Conservation (phyloP, 257 asterid species). For the Agastache rugosa region DNA sequence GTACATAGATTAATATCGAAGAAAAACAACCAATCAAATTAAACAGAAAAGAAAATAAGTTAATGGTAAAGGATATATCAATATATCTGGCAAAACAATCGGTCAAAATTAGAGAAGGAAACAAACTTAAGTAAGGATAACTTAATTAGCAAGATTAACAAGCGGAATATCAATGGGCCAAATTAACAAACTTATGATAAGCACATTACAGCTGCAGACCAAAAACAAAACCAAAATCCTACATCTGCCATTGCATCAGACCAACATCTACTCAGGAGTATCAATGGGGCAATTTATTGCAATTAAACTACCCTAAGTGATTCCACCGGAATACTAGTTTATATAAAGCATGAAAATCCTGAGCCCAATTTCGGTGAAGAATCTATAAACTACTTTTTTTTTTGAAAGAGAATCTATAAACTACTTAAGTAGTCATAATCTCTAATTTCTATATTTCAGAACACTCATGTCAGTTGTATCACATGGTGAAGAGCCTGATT, state of each 20-base stretch:
- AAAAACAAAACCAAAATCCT: not conserved
- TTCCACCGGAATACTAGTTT: constrained; percentile 3
- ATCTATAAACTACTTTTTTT: constrained; percentile 11
- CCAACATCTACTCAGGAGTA: constrained; percentile 12
- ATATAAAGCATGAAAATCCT: not conserved
- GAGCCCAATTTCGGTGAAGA: not conserved
- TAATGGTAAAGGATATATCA: constrained; percentile 11
- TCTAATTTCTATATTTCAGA: not conserved
- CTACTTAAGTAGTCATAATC: not conserved
- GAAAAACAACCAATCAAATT: constrained; percentile 23
- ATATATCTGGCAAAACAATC: constrained; percentile 13
- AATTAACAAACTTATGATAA: not conserved
- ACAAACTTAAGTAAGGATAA: constrained; percentile 15
- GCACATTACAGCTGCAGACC: not conserved
- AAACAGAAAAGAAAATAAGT: not conserved
- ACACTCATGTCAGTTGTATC: constrained; percentile 2
- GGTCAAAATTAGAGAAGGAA: constrained; percentile 7
- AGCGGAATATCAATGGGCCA: too few relatives aligned
- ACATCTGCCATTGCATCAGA: not conserved
- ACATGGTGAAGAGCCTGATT: constrained; percentile 11
- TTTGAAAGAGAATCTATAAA: too few relatives aligned
- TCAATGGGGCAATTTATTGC: not conserved
- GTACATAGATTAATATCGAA: constrained; percentile 26
- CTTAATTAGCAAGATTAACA: not conserved
- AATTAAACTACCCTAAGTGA: not conserved